Conservation (phyloP, 108 stramenopile species). For the Seminavis robusta region DNA sequence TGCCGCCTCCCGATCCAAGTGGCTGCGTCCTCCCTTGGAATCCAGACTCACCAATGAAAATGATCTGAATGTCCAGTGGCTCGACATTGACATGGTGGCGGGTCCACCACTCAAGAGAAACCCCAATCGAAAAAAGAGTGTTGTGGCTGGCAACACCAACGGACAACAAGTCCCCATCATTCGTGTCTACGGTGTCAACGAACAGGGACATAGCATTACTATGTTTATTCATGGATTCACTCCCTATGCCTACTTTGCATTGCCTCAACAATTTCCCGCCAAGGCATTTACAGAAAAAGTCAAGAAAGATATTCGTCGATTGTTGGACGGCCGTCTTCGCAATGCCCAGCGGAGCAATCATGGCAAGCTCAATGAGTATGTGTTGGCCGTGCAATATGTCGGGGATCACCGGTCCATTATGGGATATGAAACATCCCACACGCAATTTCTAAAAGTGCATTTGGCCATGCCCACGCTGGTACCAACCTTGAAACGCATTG, state of each 20-base stretch:
- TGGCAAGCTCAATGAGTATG: not conserved
- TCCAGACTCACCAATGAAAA: constrained; percentile 18
- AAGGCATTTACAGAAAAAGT: constrained; percentile 14
- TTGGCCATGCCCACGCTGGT: constrained; percentile 92
- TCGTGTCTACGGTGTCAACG: constrained; percentile 92
- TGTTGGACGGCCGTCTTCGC: constrained; percentile 22
- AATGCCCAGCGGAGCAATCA: constrained; percentile 17
- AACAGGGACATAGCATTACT: constrained; percentile 87
- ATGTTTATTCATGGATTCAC: constrained; percentile 96
- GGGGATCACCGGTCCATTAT: constrained; percentile 70
- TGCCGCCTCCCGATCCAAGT: constrained; percentile 2
- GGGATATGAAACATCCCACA: constrained; percentile 85
- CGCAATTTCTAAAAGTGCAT: constrained; percentile 80
- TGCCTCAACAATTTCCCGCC: constrained; percentile 48
- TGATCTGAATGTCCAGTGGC: constrained; percentile 89
- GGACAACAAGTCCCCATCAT: constrained; percentile 87
- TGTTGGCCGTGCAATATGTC: constrained; percentile 54
- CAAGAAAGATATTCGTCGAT: constrained; percentile 28
- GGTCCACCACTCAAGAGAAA: constrained; percentile 71
- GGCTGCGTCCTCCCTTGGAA: constrained; percentile 8
- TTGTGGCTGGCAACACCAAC: constrained; percentile 47
- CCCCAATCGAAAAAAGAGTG: constrained; percentile 51
- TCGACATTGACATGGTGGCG: constrained; percentile 94
- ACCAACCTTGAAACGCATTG: constrained; percentile 83
- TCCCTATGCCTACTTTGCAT: constrained; percentile 89